Percentiles rank a stretch among this genome's conserved stretches.
phyloP scores from a whole-genome alignment of 148 eudicot genomes.

The Oxyria digyna region DNA sequence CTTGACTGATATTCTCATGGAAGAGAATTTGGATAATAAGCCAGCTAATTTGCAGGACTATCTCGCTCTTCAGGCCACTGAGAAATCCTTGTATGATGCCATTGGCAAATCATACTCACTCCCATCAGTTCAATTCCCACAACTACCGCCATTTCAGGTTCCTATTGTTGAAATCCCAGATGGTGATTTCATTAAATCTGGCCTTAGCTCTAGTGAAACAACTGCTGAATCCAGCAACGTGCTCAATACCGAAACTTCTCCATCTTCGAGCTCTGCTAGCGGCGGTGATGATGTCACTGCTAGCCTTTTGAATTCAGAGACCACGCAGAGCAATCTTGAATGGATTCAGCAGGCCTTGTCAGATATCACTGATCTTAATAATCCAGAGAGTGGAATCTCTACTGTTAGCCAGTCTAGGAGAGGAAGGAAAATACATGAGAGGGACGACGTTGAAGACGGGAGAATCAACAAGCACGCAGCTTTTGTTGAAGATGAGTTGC shows the following conservation, averaged over 20 bases:
- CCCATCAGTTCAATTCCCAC: constrained; percentile 7
- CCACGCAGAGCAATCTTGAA: not conserved
- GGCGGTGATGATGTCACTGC: not conserved
- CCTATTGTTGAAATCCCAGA: constrained; percentile 14
- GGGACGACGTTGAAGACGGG: constrained; percentile 21
- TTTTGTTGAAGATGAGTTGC: constrained; percentile 21
- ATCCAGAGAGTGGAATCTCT: too few relatives aligned
- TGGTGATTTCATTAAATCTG: constrained; percentile 11
- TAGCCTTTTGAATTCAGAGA: constrained; percentile 9
- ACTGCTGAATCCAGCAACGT: constrained; percentile 15
- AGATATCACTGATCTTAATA: not conserved
- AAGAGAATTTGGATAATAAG: constrained; percentile 31
- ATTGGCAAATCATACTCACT: constrained; percentile 23
- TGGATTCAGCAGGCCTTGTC: constrained; percentile 9
- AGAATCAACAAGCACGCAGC: constrained; percentile 27
- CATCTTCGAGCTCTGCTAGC: not conserved
- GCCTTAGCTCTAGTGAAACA: constrained; percentile 4
- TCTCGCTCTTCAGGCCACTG: constrained; percentile 37
- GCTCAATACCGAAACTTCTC: constrained; percentile 9
- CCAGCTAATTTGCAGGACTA: constrained; percentile 24
- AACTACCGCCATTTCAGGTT: not conserved
- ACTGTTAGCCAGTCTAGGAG: too few relatives aligned
- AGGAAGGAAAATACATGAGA: constrained; percentile 25
- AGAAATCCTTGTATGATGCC: constrained; percentile 38
- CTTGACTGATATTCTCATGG: constrained; percentile 48